Conservation (phyloP, 306 rosid genomes). For the Betula pendula region DNA sequence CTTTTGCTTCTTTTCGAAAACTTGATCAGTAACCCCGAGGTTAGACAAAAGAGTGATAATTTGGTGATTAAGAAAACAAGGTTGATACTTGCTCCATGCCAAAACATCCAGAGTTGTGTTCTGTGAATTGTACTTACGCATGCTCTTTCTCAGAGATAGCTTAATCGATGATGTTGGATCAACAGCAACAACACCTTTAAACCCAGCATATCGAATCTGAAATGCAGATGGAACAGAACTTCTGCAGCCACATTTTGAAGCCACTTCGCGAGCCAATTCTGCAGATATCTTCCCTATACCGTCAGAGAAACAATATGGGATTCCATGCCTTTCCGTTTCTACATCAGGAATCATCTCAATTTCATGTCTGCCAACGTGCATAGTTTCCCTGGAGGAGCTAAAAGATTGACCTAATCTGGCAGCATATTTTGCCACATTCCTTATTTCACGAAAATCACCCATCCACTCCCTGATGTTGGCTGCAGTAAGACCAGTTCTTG, state of each 20-base stretch:
- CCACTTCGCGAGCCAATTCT: slow-evolving; percentile 36
- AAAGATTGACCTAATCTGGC: slow-evolving; percentile 54
- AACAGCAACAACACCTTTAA: slow-evolving; percentile 48
- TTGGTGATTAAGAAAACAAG: slow-evolving; percentile 46
- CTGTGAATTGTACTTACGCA: slow-evolving; percentile 38
- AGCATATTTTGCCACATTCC: slow-evolving; percentile 44
- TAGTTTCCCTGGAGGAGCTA: slow-evolving; percentile 39
- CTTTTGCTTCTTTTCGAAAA: slow-evolving; percentile 31
- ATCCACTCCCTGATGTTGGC: slow-evolving; percentile 40
- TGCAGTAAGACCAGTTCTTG: slow-evolving; percentile 37
- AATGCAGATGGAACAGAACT: slow-evolving; percentile 43
- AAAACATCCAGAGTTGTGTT: slow-evolving; percentile 36
- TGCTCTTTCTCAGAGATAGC: slow-evolving; percentile 40
- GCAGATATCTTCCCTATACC: slow-evolving; percentile 50
- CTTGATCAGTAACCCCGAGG: slow-evolving; percentile 28
- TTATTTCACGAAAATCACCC: slow-evolving; percentile 40
- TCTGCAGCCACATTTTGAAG: slow-evolving; percentile 33
- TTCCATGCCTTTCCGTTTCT: background rate
- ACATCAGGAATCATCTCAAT: slow-evolving; percentile 35
- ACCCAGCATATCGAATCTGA: slow-evolving; percentile 48
- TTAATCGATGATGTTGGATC: slow-evolving; percentile 37
- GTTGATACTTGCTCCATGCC: slow-evolving; percentile 43
- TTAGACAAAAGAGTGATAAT: slow-evolving; percentile 42
- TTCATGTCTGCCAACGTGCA: slow-evolving; percentile 20
- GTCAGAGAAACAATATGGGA: slow-evolving; percentile 39